Conservation (phyloP, 768 basidiomycete species). For the Amanita molliuscula region DNA sequence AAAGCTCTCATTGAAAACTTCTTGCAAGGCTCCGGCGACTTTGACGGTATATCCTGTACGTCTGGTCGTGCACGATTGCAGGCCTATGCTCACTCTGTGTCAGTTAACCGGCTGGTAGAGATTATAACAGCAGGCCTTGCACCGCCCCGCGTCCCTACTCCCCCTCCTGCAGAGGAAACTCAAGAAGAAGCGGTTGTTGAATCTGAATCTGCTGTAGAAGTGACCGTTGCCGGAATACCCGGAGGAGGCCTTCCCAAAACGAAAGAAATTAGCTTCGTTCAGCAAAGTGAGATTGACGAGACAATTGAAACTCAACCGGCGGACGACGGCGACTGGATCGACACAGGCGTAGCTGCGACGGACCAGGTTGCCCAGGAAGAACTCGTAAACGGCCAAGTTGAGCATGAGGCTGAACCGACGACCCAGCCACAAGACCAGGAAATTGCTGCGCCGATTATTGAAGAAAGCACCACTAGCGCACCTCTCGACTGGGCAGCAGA, state of each 20-base stretch:
- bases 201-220: constrained; percentile 15
- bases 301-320: constrained; percentile 27
- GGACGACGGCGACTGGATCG: constrained; percentile 45
- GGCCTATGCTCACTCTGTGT: constrained; percentile 7
- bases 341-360: constrained; percentile 20
- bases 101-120: constrained; percentile 54
- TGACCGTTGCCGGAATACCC: constrained; percentile 31
- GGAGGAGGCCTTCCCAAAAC: constrained; percentile 24
- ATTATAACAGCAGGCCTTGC: constrained; percentile 44
- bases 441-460: neutral
- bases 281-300: constrained; percentile 67
- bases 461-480: constrained; percentile 12
- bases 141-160: constrained; percentile 32
- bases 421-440: constrained; percentile 1
- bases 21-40: constrained; percentile 45
- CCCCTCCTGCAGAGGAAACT: constrained; percentile 23
- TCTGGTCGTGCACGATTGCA: constrained; percentile 8
- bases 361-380: constrained; percentile 13
- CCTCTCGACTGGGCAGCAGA: constrained; percentile 79
- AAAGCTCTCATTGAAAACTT: constrained; percentile 42
- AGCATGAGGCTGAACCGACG: neutral
- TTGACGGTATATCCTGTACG: constrained; percentile 58
- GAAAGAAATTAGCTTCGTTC: constrained; percentile 69
- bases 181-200: constrained; percentile 15
- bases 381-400: constrained; percentile 1